A percentile compares a stretch with the other conserved stretches of the same genome.
These are phyloP conservation scores for Combretum micranthum DNA, from an alignment of 345 rosid species.

Conservation along the genomic window DNA sequence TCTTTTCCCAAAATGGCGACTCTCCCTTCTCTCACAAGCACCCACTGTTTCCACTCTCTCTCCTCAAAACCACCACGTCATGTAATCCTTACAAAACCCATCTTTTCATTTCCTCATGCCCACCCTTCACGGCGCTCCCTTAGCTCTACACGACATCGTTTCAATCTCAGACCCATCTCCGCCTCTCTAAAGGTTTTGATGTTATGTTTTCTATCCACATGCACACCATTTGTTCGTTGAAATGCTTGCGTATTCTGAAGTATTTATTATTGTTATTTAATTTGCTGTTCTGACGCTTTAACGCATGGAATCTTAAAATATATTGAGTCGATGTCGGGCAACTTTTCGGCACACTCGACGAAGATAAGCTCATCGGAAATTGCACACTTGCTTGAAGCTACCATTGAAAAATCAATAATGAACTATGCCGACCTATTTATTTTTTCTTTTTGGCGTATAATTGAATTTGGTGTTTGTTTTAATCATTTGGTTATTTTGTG, in stretches of 20 bases:
- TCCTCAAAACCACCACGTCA: slow-evolving; percentile 22
- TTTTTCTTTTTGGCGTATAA: too few relatives aligned
- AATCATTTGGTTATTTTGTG: too few relatives aligned
- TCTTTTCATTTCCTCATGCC: slow-evolving; percentile 18
- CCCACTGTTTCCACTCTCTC: slow-evolving; percentile 8
- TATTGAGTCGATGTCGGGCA: too few relatives aligned
- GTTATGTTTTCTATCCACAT: neutral
- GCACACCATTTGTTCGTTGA: slow-evolving; percentile 48
- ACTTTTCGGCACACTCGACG: too few relatives aligned
- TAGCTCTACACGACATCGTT: slow-evolving; percentile 12
- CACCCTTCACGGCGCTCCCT: slow-evolving; percentile 11
- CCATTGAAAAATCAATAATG: too few relatives aligned
- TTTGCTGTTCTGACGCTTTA: neutral
- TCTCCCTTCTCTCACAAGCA: too few relatives aligned
- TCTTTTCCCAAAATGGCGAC: too few relatives aligned
- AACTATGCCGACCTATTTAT: too few relatives aligned
- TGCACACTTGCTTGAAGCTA: too few relatives aligned
- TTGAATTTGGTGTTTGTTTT: too few relatives aligned
- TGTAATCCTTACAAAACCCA: slow-evolving; percentile 17
- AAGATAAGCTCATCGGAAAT: too few relatives aligned
- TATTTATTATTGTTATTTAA: neutral
- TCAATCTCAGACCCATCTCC: slow-evolving; percentile 7
- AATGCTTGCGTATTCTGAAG: slow-evolving; percentile 17
- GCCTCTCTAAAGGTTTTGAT: slow-evolving; percentile 46
- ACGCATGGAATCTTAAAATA: too few relatives aligned